Evolutionary conservation across 306 rosid species (phyloP).

Genomic region (Mimosa bimucronata): DNA sequence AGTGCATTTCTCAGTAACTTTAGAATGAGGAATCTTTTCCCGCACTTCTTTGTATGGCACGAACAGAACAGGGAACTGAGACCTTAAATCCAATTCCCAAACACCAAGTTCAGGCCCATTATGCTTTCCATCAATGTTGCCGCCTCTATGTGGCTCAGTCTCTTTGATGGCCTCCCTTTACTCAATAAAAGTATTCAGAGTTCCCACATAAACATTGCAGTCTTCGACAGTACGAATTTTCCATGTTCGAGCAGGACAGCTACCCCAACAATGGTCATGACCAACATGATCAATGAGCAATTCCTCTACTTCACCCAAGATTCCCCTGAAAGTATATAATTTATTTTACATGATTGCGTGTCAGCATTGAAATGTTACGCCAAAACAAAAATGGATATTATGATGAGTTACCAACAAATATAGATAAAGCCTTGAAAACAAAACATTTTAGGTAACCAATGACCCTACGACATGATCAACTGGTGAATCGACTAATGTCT

Average conservation of each 20-base stretch:
- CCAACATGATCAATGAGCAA: constrained; percentile 94
- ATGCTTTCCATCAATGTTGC: constrained; percentile 71
- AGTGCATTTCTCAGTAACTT: constrained; percentile 74
- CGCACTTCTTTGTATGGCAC: constrained; percentile 62
- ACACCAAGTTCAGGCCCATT: constrained; percentile 76
- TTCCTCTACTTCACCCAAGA: constrained; percentile 90
- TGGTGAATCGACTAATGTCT: background rate
- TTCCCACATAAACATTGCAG: constrained; percentile 92
- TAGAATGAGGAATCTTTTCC: constrained; percentile 83
- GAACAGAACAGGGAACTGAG: constrained; percentile 88
- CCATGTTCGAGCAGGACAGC: constrained; percentile 98
- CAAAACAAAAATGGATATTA: constrained; percentile 11
- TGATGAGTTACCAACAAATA: constrained; percentile 3
- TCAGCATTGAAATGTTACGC: background rate
- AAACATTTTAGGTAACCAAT: background rate
- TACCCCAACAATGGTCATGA: constrained; percentile 98
- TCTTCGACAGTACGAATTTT: constrained; percentile 84
- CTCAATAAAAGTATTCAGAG: constrained; percentile 87
- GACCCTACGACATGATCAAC: constrained; percentile 9
- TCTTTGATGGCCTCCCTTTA: constrained; percentile 78
- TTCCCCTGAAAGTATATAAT: constrained; percentile 50
- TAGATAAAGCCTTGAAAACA: background rate
- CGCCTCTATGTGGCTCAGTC: constrained; percentile 67
- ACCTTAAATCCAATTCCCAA: constrained; percentile 91
- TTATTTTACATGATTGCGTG: constrained; percentile 24